phyloP scores from a whole-genome alignment of 805 yeast genomes.

The Saturnispora ahearnii region DNA sequence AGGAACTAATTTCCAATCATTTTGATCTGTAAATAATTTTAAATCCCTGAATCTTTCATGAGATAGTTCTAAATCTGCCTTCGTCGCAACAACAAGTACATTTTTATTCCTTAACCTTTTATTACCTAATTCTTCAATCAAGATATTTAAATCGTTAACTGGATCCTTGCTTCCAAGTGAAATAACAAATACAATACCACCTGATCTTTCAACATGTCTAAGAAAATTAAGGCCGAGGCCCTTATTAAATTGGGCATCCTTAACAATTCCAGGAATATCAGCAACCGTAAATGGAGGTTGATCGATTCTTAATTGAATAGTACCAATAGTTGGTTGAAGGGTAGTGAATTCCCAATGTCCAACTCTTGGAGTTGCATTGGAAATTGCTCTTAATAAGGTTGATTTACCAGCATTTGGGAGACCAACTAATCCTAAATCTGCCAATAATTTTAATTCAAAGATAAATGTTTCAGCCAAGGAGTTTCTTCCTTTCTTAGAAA shows the following conservation, averaged over 20 bases:
- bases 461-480: slow-evolving; percentile 60
- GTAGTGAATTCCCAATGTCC: slow-evolving; percentile 99
- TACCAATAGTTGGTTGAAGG: slow-evolving; percentile 84
- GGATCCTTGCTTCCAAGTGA: slow-evolving; percentile 67
- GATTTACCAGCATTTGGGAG: slow-evolving; percentile 97
- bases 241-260: slow-evolving; percentile 74
- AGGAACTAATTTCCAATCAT: slow-evolving; percentile 66
- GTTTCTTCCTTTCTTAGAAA: slow-evolving; percentile 70
- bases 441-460: slow-evolving; percentile 79
- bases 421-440: slow-evolving; percentile 91
- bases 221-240: slow-evolving; percentile 94
- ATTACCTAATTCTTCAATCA: slow-evolving; percentile 65
- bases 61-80: slow-evolving; percentile 68
- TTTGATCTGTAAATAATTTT: slow-evolving; percentile 33
- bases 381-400: slow-evolving; percentile 75
- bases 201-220: slow-evolving; percentile 86
- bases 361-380: slow-evolving; percentile 80
- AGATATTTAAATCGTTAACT: slow-evolving; percentile 48
- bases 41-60: slow-evolving; percentile 40
- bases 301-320: slow-evolving; percentile 59
- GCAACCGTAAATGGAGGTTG: slow-evolving; percentile 81
- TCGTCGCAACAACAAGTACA: slow-evolving; percentile 80
- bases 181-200: slow-evolving; percentile 80
- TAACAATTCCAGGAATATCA: slow-evolving; percentile 92
- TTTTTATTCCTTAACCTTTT: slow-evolving; percentile 51